phyloP scores from a whole-genome alignment of 208 protist species.

The Trypanosoma lewisi region DNA sequence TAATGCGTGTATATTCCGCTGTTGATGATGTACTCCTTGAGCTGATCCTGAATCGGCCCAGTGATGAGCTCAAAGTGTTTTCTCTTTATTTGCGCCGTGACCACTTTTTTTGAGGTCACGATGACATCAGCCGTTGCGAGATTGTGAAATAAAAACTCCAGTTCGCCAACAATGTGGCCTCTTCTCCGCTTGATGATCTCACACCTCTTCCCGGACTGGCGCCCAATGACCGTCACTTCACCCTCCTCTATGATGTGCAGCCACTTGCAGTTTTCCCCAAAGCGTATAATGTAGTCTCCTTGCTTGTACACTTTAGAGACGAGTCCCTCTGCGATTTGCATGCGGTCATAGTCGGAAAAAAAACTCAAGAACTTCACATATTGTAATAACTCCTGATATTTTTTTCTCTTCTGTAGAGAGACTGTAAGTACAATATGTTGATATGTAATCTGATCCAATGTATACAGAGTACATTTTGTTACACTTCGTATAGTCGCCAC shows the following conservation, averaged over 20 bases:
- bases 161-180: conserved; percentile 83
- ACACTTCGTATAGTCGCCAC: conserved; percentile 79
- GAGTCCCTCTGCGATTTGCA: conserved; percentile 87
- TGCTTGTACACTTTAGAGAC: conserved; percentile 50
- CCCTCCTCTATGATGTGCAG: conserved; percentile 84
- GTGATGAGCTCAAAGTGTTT: conserved; percentile 87
- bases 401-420: conserved; percentile 58
- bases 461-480: conserved; percentile 75
- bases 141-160: conserved; percentile 90
- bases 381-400: conserved; percentile 63
- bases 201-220: conserved; percentile 51
- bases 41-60: conserved; percentile 73
- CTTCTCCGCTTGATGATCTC: conserved; percentile 64
- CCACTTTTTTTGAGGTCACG: conserved; percentile 43
- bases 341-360: conserved; percentile 81
- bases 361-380: conserved; percentile 70
- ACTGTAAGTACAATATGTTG: conserved; percentile 70
- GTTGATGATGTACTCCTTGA: conserved; percentile 79
- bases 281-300: conserved; percentile 74
- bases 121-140: conserved; percentile 85
- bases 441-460: conserved; percentile 80
- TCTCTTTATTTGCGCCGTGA: conserved; percentile 75
- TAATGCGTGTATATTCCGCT: conserved; percentile 71
- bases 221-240: conserved; percentile 73
- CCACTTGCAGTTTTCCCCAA: conserved; percentile 58